phyloP scores from a whole-genome alignment of 1,284 basidiomycete species.

The Tilletia walkeri region DNA sequence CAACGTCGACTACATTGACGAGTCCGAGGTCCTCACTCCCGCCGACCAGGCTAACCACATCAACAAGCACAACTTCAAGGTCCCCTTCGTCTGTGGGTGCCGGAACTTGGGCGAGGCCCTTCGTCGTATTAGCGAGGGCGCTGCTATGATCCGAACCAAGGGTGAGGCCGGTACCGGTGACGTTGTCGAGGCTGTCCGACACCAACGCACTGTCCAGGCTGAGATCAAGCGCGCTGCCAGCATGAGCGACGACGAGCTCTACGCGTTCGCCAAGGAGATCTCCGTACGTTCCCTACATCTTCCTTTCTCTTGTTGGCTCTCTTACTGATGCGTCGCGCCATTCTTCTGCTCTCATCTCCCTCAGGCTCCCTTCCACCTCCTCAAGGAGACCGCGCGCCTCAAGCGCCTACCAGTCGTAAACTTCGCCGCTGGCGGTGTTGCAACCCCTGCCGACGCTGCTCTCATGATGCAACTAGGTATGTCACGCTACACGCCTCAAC shows the following conservation, averaged over 20 bases:
- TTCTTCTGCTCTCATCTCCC: conserved; percentile 49
- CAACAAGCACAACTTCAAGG: conserved; percentile 67
- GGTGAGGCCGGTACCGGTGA: conserved; percentile 94
- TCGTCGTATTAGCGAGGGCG: conserved; percentile 93
- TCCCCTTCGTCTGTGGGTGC: conserved; percentile 65
- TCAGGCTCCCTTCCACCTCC: conserved; percentile 90
- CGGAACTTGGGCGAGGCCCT: conserved; percentile 77
- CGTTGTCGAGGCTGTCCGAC: conserved; percentile 86
- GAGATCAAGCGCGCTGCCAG: conserved; percentile 79
- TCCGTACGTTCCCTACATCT: conserved; percentile 14
- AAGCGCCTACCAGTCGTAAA: conserved; percentile 86
- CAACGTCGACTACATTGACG: conserved; percentile 96
- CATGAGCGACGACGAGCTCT: conserved; percentile 92
- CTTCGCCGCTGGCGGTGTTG: conserved; percentile 79
- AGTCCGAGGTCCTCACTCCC: conserved; percentile 89
- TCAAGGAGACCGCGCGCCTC: conserved; percentile 91
- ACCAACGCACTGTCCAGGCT: conserved; percentile 76
- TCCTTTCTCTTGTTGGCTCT: no score
- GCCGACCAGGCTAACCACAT: conserved; percentile 66
- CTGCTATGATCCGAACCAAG: conserved; percentile 90
- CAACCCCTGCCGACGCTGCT: conserved; percentile 95
- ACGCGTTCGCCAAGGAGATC: conserved; percentile 82
- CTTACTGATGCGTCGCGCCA: not conserved
- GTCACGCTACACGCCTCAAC: not conserved
- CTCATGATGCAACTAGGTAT: conserved; percentile 93